These are phyloP conservation scores for Vaccinium vitisidaea DNA, from an alignment of 148 eudicot genomes.

Conservation along the genomic window DNA sequence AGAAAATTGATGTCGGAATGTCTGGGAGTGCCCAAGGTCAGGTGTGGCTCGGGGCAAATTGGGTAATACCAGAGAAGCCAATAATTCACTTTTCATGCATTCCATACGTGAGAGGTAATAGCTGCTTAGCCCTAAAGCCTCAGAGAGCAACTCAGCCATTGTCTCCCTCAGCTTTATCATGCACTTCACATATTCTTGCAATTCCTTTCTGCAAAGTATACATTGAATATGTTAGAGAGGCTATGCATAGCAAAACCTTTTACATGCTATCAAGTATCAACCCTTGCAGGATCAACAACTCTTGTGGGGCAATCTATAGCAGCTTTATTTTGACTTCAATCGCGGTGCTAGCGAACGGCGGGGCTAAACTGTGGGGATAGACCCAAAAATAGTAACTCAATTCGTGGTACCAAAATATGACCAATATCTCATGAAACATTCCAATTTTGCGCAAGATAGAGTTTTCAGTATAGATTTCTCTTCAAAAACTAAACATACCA, in stretches of 20 bases:
- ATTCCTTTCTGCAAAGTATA: conserved; percentile 43
- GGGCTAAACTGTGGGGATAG: too few species aligned
- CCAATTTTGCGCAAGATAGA: too few species aligned
- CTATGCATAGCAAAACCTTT: too few species aligned
- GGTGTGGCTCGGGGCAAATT: conserved; percentile 69
- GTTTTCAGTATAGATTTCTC: background rate
- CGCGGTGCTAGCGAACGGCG: too few species aligned
- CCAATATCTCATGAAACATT: too few species aligned
- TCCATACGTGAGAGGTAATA: conserved; percentile 38
- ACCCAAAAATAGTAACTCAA: too few species aligned
- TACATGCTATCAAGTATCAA: too few species aligned
- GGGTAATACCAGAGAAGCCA: conserved; percentile 71
- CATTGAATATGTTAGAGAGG: background rate
- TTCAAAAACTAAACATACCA: background rate
- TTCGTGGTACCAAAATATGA: too few species aligned
- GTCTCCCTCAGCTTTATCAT: conserved; percentile 31
- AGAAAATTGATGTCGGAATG: conserved; percentile 68
- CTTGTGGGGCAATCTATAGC: too few species aligned
- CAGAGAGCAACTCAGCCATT: conserved; percentile 51
- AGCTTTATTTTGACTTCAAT: too few species aligned
- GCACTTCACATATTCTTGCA: conserved; percentile 39
- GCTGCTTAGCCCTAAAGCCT: conserved; percentile 54
- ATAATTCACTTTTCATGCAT: conserved; percentile 51
- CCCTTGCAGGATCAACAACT: too few species aligned
- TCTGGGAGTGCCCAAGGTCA: conserved; percentile 52